Conservation (phyloP, 2,329 filamentous ascomycete species). For the Pseudomassariella vexata region DNA sequence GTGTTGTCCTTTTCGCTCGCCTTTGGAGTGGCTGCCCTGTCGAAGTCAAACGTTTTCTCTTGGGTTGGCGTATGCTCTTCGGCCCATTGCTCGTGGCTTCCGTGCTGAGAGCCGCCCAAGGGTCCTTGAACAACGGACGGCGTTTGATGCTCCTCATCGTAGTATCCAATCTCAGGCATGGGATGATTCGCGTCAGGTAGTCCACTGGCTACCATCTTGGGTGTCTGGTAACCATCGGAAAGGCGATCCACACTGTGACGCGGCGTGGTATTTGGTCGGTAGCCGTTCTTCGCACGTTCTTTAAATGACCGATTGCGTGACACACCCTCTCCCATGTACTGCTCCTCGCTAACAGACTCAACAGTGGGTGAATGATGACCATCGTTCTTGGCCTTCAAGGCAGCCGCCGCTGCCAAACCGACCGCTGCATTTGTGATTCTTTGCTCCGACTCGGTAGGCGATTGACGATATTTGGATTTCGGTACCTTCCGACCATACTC, state of each 20-base stretch:
- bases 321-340: constrained; percentile 45
- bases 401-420: constrained; percentile 42
- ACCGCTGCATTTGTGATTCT: constrained; percentile 54
- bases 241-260: constrained; percentile 54
- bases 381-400: constrained; percentile 43
- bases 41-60: constrained; percentile 19
- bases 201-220: constrained; percentile 61
- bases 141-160: constrained; percentile 50
- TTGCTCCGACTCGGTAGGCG: constrained; percentile 51
- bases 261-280: constrained; percentile 48
- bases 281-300: constrained; percentile 54
- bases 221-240: constrained; percentile 42
- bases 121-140: constrained; percentile 77
- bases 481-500: constrained; percentile 52
- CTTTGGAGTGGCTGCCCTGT: constrained; percentile 22
- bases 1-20: constrained; percentile 27
- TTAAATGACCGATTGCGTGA: constrained; percentile 60
- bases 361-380: constrained; percentile 29
- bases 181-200: constrained; percentile 64
- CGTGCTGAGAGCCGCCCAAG: constrained; percentile 44
- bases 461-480: constrained; percentile 36
- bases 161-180: constrained; percentile 72
- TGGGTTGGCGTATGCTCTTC: constrained; percentile 27
- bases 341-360: constrained; percentile 27
- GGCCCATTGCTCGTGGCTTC: constrained; percentile 22